These are phyloP conservation scores for Penicillium sp. DNA, from an alignment of 2,329 filamentous ascomycete genomes.

Conservation along the genomic window DNA sequence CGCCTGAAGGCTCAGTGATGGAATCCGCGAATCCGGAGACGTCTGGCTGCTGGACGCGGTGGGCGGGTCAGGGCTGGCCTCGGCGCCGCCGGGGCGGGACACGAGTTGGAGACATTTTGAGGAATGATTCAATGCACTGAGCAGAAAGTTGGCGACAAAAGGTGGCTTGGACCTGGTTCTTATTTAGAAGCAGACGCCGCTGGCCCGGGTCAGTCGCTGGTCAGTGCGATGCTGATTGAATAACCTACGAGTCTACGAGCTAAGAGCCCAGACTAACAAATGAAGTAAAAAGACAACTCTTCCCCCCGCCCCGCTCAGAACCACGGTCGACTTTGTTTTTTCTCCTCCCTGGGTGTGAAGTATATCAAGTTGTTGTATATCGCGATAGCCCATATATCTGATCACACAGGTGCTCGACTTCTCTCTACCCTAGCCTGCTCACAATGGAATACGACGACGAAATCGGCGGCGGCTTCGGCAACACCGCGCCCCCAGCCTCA, in stretches of 20 bases:
- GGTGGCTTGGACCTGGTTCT: background rate
- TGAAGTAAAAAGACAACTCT: background rate
- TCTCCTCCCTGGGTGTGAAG: background rate
- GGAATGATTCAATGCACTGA: background rate
- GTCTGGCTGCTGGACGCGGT: no score
- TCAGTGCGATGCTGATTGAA: background rate
- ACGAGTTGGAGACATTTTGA: background rate
- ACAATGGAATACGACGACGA: slow-evolving; percentile 37
- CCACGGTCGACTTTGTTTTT: background rate
- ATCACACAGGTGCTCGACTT: background rate
- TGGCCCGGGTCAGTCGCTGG: background rate
- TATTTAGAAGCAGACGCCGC: background rate
- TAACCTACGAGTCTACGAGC: background rate
- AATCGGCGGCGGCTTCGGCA: slow-evolving; percentile 21
- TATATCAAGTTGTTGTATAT: no score
- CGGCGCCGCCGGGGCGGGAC: slow-evolving; percentile 4
- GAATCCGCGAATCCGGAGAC: slow-evolving; percentile 8
- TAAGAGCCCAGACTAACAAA: background rate
- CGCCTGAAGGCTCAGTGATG: background rate
- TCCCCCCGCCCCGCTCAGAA: background rate
- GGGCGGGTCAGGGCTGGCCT: slow-evolving; percentile 5
- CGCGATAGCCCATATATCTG: background rate
- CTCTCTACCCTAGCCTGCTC: background rate
- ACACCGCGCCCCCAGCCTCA: slow-evolving; percentile 29
- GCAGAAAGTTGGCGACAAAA: background rate